These are phyloP conservation scores for Sanghuangporus sanghuang DNA, from an alignment of 1,284 basidiomycete species.

Conservation along the genomic window DNA sequence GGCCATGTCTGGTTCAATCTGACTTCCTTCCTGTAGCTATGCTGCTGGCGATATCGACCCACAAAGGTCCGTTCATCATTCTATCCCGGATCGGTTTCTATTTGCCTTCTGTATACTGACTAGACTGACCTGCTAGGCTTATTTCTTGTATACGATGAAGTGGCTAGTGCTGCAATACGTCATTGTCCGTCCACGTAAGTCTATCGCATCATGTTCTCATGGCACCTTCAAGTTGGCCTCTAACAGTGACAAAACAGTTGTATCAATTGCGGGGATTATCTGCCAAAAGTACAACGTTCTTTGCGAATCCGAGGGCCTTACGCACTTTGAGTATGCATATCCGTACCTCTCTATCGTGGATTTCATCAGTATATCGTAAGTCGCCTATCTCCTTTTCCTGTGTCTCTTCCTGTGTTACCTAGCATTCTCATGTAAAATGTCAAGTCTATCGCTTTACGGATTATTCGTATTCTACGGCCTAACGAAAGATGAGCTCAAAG, in stretches of 20 bases:
- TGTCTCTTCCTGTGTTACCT: background rate
- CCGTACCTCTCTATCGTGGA: slow-evolving; percentile 52
- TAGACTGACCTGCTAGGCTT: slow-evolving; percentile 41
- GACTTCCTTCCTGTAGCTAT: slow-evolving; percentile 41
- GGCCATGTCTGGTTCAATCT: background rate
- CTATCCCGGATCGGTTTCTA: background rate
- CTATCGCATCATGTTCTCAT: background rate
- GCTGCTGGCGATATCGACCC: slow-evolving; percentile 73
- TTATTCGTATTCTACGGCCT: slow-evolving; percentile 78
- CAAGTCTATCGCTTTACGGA: slow-evolving; percentile 73
- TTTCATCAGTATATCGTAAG: slow-evolving; percentile 73
- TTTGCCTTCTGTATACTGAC: background rate
- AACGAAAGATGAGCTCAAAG: slow-evolving; percentile 70
- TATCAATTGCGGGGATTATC: slow-evolving; percentile 72
- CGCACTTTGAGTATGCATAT: slow-evolving; percentile 67
- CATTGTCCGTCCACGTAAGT: slow-evolving; percentile 65
- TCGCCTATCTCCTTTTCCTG: slow-evolving; percentile 7
- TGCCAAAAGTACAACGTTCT: slow-evolving; percentile 63
- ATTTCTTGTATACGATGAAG: slow-evolving; percentile 88
- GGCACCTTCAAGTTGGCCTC: background rate
- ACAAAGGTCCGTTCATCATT: slow-evolving; percentile 51
- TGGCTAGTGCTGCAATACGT: slow-evolving; percentile 85
- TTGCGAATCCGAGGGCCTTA: slow-evolving; percentile 58
- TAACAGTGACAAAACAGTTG: slow-evolving; percentile 24
- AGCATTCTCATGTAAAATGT: background rate